Percentiles rank a stretch among this genome's conserved stretches.
These are phyloP conservation scores for Termitomyces heimii DNA, from an alignment of 768 basidiomycete species.

Conservation along the genomic window DNA sequence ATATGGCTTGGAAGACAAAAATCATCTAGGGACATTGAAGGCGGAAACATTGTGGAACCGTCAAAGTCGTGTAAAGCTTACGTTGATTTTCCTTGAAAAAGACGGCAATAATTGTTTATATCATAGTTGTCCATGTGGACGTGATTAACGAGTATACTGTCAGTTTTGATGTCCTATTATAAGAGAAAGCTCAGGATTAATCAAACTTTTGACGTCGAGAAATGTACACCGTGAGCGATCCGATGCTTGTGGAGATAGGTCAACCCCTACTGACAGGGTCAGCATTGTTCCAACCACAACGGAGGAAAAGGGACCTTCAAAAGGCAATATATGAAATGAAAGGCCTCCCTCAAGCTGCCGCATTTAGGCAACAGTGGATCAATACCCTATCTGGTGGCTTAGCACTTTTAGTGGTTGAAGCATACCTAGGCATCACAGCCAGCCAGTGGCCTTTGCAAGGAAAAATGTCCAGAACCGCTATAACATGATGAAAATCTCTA, in stretches of 20 bases:
- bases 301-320: constrained; percentile 9
- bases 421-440: constrained; percentile 23
- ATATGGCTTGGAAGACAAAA: constrained; percentile 8
- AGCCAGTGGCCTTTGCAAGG: constrained; percentile 17
- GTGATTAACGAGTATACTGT: constrained; percentile 17
- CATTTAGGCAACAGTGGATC: background rate
- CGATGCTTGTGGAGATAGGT: constrained; percentile 15
- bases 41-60: constrained; percentile 3
- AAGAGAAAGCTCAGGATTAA: background rate
- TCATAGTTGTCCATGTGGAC: too few species aligned
- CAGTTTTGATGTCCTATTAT: constrained; percentile 11
- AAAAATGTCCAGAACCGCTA: constrained; percentile 13
- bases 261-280: constrained; percentile 8
- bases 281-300: background rate
- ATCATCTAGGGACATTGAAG: background rate
- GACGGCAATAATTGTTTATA: too few species aligned
- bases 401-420: too few species aligned
- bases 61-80: background rate
- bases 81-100: background rate
- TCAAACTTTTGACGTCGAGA: constrained; percentile 10
- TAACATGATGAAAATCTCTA: background rate
- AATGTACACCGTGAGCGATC: constrained; percentile 17
- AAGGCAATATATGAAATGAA: constrained; percentile 1
- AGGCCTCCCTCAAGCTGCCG: background rate
- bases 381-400: background rate